phyloP scores from a whole-genome alignment of 306 rosid genomes.

The Gastrolobium bilobum region DNA sequence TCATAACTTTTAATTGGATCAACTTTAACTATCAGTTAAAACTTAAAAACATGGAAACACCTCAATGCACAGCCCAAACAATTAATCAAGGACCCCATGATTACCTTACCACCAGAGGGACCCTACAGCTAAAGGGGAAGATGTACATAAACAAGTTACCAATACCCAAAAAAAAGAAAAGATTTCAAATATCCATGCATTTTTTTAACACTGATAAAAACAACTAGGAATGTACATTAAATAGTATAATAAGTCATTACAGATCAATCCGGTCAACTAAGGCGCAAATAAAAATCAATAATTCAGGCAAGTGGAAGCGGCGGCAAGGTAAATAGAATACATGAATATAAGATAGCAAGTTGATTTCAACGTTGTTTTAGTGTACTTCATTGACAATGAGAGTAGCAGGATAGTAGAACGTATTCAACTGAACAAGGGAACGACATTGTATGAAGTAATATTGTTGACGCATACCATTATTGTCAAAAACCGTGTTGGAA shows the following conservation, averaged over 20 bases:
- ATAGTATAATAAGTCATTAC: neutral
- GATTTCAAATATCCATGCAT: neutral
- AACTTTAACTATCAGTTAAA: neutral
- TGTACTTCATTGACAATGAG: conserved; percentile 1
- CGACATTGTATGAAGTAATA: neutral
- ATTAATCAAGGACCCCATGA: conserved; percentile 23
- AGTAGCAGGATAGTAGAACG: neutral
- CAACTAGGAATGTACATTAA: neutral
- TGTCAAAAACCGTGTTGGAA: conserved; percentile 23
- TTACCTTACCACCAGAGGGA: conserved; percentile 34
- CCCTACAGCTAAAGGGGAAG: neutral
- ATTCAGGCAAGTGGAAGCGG: neutral
- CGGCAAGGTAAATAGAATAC: conserved; percentile 26
- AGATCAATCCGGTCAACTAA: neutral
- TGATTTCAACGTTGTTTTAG: neutral
- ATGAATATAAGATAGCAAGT: conserved; percentile 7
- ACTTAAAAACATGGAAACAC: conserved; percentile 1
- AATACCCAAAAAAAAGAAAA: neutral
- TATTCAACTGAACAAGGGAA: conserved; percentile 30
- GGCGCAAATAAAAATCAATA: neutral
- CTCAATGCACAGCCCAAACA: conserved; percentile 1
- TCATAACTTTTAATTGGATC: neutral
- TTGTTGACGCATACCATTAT: conserved; percentile 35
- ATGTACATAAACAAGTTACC: conserved; percentile 7
- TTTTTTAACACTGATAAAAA: neutral